Conservation (phyloP, 2,329 filamentous ascomycete genomes). For the Neoascochyta sp. region DNA sequence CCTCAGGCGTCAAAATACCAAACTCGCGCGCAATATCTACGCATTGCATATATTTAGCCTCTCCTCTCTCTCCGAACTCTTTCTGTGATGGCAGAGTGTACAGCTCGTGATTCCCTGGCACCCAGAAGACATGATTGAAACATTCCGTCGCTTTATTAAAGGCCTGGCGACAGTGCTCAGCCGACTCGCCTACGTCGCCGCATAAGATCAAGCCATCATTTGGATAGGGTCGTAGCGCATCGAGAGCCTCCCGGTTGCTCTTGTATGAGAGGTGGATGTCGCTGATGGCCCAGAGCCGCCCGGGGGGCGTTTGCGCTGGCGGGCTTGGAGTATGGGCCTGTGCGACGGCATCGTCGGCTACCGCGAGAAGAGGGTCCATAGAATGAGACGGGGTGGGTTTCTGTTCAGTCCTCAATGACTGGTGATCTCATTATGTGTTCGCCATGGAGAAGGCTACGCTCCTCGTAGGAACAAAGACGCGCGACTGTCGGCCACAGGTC, state of each 20-base stretch:
- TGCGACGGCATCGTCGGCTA: conserved; percentile 10
- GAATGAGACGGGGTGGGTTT: neutral
- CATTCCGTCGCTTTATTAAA: conserved; percentile 40
- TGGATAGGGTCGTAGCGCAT: conserved; percentile 38
- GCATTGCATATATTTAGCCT: conserved; percentile 55
- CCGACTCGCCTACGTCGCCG: conserved; percentile 41
- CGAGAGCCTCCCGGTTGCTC: conserved; percentile 44
- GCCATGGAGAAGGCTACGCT: too few species aligned
- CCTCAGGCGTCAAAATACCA: conserved; percentile 55
- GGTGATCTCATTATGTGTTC: too few species aligned
- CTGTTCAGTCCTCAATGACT: neutral
- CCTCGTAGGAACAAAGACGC: too few species aligned
- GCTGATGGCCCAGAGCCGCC: conserved; percentile 44
- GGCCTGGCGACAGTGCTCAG: conserved; percentile 34
- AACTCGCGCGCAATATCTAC: conserved; percentile 51
- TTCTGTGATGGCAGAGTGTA: conserved; percentile 49
- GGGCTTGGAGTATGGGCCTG: conserved; percentile 3
- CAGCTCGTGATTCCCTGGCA: conserved; percentile 57
- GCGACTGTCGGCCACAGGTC: too few species aligned
- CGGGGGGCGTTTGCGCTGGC: conserved; percentile 9
- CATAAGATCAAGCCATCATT: conserved; percentile 47
- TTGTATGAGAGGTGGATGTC: conserved; percentile 49
- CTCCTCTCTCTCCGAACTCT: conserved; percentile 43
- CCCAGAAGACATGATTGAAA: conserved; percentile 53
- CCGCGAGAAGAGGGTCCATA: conserved; percentile 25